Conservation (phyloP, 78 protist genomes). For the Cyanophora paradoxa region DNA sequence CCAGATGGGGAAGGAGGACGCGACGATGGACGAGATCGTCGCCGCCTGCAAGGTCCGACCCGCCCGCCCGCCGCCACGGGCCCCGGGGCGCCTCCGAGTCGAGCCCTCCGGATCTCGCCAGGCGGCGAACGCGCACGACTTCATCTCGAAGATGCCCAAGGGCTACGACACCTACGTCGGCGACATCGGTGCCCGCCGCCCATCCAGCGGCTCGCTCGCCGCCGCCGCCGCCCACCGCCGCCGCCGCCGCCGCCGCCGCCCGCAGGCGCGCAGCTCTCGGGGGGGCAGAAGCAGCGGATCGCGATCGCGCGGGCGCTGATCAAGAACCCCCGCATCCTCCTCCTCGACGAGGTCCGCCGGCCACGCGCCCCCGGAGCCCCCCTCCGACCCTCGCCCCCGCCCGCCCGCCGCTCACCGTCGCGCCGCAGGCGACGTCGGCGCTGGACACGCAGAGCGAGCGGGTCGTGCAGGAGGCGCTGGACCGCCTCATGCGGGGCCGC, state of each 20-base stretch:
- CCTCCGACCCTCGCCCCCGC: too few relatives aligned
- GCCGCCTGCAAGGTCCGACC: too few relatives aligned
- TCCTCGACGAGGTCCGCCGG: conserved; percentile 17
- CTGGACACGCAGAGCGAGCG: conserved; percentile 80
- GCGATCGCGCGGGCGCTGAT: conserved; percentile 87
- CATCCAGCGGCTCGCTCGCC: too few relatives aligned
- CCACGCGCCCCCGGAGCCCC: too few relatives aligned
- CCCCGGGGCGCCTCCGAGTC: too few relatives aligned
- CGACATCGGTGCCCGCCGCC: conserved; percentile 73
- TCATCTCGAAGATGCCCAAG: conserved; percentile 54
- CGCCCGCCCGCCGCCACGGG: too few relatives aligned
- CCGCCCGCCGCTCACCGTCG: too few relatives aligned
- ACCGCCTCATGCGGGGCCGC: conserved; percentile 18
- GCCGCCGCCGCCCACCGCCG: too few relatives aligned
- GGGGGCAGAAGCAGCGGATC: conserved; percentile 87
- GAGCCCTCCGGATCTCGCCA: conserved; percentile 36
- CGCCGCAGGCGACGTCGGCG: conserved; percentile 89
- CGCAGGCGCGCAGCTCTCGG: conserved; percentile 76
- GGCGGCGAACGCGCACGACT: conserved; percentile 81
- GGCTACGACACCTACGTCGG: conserved; percentile 59
- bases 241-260: too few relatives aligned
- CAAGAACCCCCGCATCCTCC: conserved; percentile 60
- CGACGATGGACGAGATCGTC: too few relatives aligned
- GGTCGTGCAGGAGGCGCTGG: conserved; percentile 67
- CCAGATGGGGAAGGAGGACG: too few relatives aligned